Conservation (phyloP, 2,329 filamentous ascomycete species). For the Fusarium abutilonis region DNA sequence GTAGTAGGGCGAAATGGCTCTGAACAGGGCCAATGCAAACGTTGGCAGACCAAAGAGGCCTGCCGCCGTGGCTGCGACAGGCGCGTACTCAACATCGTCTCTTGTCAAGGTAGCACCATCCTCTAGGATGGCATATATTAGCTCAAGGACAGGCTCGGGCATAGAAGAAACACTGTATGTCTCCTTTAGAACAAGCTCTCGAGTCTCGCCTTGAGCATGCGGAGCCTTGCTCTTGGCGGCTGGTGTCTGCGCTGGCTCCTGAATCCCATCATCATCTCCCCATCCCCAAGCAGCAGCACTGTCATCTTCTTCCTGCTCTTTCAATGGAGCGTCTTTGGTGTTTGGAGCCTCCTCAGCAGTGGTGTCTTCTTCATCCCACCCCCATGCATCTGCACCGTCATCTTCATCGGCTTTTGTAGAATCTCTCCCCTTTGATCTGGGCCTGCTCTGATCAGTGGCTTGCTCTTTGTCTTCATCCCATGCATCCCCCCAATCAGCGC, state of each 20-base stretch:
- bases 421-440: conserved; percentile 31
- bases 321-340: conserved; percentile 16
- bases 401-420: conserved; percentile 48
- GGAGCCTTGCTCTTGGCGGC: conserved; percentile 21
- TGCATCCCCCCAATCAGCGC: conserved; percentile 77
- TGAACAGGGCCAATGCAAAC: conserved; percentile 79
- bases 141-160: conserved; percentile 78
- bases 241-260: conserved; percentile 38
- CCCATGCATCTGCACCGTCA: conserved; percentile 76
- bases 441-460: conserved; percentile 39
- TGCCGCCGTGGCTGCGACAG: conserved; percentile 73
- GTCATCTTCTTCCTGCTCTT: conserved; percentile 56
- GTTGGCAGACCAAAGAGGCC: conserved; percentile 78
- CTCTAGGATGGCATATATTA: conserved; percentile 69
- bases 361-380: conserved; percentile 76
- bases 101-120: conserved; percentile 69
- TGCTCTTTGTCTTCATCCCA: conserved; percentile 78
- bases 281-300: conserved; percentile 82
- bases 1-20: conserved; percentile 78
- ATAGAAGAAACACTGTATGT: conserved; percentile 89
- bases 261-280: conserved; percentile 71
- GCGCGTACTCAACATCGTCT: conserved; percentile 61
- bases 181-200: conserved; percentile 82
- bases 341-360: conserved; percentile 39
- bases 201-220: conserved; percentile 50